These are phyloP conservation scores for Alternaria rosae DNA, from an alignment of 2,329 filamentous ascomycete species.

Conservation along the genomic window DNA sequence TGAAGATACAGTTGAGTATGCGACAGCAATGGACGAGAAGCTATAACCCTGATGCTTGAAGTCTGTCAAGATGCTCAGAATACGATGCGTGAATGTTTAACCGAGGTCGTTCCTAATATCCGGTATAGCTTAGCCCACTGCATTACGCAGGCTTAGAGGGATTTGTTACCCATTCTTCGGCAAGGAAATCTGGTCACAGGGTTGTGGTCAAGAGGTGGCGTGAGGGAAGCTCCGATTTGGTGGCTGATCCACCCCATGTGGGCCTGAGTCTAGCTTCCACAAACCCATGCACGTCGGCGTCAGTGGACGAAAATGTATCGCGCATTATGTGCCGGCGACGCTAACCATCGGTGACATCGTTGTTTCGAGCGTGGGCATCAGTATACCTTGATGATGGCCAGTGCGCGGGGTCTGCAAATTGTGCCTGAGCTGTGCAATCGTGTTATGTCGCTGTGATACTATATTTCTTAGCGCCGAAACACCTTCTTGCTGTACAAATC, in stretches of 20 bases:
- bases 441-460: conserved; percentile 7
- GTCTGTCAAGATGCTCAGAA: conserved; percentile 10
- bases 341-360: conserved; percentile 32
- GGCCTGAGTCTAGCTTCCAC: conserved; percentile 25
- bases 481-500: conserved; percentile 3
- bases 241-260: conserved; percentile 33
- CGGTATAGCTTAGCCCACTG: conserved; percentile 14
- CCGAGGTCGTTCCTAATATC: conserved; percentile 35
- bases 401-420: conserved; percentile 22
- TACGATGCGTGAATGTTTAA: conserved; percentile 17
- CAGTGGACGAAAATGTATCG: conserved; percentile 10
- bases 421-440: conserved; percentile 10
- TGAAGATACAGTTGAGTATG: conserved; percentile 5
- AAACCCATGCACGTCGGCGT: conserved; percentile 25
- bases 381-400: conserved; percentile 16
- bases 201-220: conserved; percentile 4
- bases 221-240: conserved; percentile 28
- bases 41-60: conserved; percentile 15
- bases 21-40: background rate
- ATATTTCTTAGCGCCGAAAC: conserved; percentile 11
- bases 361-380: conserved; percentile 16
- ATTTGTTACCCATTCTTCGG: conserved; percentile 22
- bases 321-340: conserved; percentile 8
- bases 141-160: conserved; percentile 37
- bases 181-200: conserved; percentile 5